Evolutionary conservation across 108 stramenopile species (phyloP).

Genomic region (Schizochytrium sp.): DNA sequence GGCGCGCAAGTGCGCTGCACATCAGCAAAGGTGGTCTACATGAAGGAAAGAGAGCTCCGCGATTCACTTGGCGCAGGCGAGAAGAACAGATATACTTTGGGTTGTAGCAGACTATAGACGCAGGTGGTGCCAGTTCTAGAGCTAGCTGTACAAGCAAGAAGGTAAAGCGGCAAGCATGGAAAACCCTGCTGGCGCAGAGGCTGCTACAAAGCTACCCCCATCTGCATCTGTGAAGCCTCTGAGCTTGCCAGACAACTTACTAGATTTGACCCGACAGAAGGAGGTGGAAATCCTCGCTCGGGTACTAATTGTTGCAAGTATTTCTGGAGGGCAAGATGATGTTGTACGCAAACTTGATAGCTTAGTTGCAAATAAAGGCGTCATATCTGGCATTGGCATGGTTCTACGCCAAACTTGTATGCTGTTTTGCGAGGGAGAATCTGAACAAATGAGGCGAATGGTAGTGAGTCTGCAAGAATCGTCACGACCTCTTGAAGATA

Average conservation of each 20-base stretch:
- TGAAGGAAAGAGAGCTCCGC: too few relatives aligned
- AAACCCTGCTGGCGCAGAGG: neutral
- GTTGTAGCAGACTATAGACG: too few relatives aligned
- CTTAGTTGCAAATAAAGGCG: neutral
- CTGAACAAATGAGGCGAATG: neutral
- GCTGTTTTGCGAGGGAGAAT: neutral
- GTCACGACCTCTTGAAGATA: neutral
- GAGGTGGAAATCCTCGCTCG: conserved; percentile 1
- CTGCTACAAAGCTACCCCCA: conserved; percentile 8
- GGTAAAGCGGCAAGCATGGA: too few relatives aligned
- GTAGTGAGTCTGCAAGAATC: neutral
- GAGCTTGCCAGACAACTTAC: conserved; percentile 26
- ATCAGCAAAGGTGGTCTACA: too few relatives aligned
- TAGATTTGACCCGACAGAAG: neutral
- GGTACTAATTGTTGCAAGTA: neutral
- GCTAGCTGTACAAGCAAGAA: too few relatives aligned
- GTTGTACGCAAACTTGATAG: neutral
- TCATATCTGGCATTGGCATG: neutral
- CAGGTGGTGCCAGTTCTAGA: too few relatives aligned
- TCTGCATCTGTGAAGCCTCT: conserved; percentile 50
- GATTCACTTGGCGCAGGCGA: too few relatives aligned
- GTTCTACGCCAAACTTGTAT: conserved; percentile 10
- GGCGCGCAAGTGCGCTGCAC: too few relatives aligned
- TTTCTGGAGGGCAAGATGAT: neutral
- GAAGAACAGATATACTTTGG: too few relatives aligned